Conservation (phyloP, 2,329 filamentous ascomycete species). For the Fusarium buxicola region DNA sequence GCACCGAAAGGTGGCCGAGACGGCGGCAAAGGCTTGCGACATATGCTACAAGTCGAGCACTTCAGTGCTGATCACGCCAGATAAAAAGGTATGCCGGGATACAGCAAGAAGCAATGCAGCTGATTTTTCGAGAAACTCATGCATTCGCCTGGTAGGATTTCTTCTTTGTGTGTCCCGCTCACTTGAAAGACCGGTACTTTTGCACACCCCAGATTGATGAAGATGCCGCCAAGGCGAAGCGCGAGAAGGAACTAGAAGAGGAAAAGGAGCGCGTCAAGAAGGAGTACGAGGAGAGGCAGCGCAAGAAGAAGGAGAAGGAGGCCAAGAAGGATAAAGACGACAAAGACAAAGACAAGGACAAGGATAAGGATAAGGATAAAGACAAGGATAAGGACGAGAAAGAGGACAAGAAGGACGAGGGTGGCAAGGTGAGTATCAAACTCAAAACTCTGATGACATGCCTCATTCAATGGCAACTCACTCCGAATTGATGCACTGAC, state of each 20-base stretch:
- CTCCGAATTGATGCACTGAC: not conserved
- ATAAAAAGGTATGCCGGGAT: constrained; percentile 76
- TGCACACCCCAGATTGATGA: constrained; percentile 80
- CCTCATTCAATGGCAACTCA: not conserved
- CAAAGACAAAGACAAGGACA: constrained; percentile 54
- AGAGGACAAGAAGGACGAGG: constrained; percentile 35
- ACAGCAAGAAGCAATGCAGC: constrained; percentile 6
- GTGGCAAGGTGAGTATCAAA: constrained; percentile 20
- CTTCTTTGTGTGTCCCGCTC: constrained; percentile 88
- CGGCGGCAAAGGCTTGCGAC: constrained; percentile 85
- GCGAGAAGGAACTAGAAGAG: constrained; percentile 71
- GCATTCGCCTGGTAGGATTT: constrained; percentile 68
- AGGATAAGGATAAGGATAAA: constrained; percentile 52
- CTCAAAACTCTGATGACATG: not conserved
- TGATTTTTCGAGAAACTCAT: constrained; percentile 24
- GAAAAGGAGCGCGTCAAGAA: constrained; percentile 75
- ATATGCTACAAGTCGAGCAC: constrained; percentile 91
- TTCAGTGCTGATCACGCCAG: constrained; percentile 88
- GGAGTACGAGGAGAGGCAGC: constrained; percentile 80
- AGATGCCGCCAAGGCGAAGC: constrained; percentile 70
- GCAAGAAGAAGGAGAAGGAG: constrained; percentile 74
- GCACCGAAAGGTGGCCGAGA: constrained; percentile 86
- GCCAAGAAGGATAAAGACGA: constrained; percentile 59
- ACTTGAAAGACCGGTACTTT: constrained; percentile 86
- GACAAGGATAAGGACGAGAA: constrained; percentile 50